Conservation (phyloP, 495 filamentous ascomycete genomes). For the Monascus purpureus region DNA sequence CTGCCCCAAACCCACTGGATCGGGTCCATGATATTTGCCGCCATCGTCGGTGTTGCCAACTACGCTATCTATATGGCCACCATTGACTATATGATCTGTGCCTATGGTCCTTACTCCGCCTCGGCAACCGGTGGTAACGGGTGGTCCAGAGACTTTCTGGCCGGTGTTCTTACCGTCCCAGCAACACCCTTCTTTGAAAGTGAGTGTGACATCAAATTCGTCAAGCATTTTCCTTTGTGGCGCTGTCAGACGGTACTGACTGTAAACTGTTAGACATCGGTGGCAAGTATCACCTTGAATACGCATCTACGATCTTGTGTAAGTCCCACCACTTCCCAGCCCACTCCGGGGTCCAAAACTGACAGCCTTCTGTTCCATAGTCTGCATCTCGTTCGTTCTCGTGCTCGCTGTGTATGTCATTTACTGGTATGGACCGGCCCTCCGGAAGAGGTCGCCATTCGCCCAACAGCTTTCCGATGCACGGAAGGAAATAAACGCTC, state of each 20-base stretch:
- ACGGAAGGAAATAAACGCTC: conserved; percentile 24
- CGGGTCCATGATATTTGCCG: conserved; percentile 46
- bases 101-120: conserved; percentile 58
- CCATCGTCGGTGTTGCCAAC: conserved; percentile 55
- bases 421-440: conserved; percentile 57
- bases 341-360: too few relatives aligned
- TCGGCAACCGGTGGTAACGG: conserved; percentile 62
- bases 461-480: conserved; percentile 54
- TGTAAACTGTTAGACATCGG: conserved; percentile 38
- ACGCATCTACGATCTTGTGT: conserved; percentile 59
- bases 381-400: conserved; percentile 53
- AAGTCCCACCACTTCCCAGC: too few relatives aligned
- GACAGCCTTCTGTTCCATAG: conserved; percentile 6
- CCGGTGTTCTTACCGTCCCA: conserved; percentile 61
- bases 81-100: conserved; percentile 61
- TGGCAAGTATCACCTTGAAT: conserved; percentile 43
- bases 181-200: conserved; percentile 55
- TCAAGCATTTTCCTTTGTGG: too few relatives aligned
- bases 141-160: conserved; percentile 68
- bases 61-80: conserved; percentile 62
- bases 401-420: conserved; percentile 62
- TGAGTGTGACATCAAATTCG: conserved; percentile 17
- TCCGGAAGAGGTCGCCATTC: conserved; percentile 58
- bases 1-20: conserved; percentile 51
- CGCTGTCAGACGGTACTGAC: background rate